Evolutionary conservation across 495 filamentous ascomycete genomes (phyloP).

Genomic region (Diplogelasinospora grovesii): DNA sequence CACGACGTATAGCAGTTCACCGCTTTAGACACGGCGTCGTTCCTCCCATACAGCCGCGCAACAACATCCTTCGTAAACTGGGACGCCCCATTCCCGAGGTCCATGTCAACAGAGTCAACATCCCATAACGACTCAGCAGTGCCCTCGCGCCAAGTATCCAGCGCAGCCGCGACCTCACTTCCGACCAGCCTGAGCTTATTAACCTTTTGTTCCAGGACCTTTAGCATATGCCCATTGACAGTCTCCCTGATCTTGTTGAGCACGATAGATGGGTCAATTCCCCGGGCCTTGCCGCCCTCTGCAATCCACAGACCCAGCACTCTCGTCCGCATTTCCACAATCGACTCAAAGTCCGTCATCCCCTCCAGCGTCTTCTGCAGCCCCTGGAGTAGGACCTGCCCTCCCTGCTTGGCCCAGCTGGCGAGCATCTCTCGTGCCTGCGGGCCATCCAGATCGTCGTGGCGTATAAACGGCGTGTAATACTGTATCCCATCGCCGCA

Average conservation of each 20-base stretch:
- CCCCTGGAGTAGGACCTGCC: constrained; percentile 54
- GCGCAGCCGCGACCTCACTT: constrained; percentile 43
- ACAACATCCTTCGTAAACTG: constrained; percentile 39
- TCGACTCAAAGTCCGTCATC: constrained; percentile 54
- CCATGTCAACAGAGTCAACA: constrained; percentile 40
- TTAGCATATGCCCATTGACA: constrained; percentile 57
- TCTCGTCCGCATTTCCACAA: constrained; percentile 62
- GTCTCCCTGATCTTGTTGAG: constrained; percentile 60
- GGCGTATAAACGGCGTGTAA: constrained; percentile 84
- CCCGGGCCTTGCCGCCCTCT: constrained; percentile 43
- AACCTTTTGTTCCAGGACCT: constrained; percentile 53
- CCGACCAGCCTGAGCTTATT: constrained; percentile 52
- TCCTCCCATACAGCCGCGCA: constrained; percentile 55
- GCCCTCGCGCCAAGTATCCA: constrained; percentile 47
- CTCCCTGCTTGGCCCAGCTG: constrained; percentile 68
- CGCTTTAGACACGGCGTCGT: constrained; percentile 53
- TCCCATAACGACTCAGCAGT: constrained; percentile 58
- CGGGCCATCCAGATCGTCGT: constrained; percentile 65
- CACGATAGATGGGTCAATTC: constrained; percentile 53
- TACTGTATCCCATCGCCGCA: constrained; percentile 75
- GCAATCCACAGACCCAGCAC: constrained; percentile 70
- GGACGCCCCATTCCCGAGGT: constrained; percentile 36
- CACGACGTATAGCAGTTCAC: constrained; percentile 60
- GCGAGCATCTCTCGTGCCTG: constrained; percentile 60
- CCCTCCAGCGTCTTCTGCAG: constrained; percentile 49